phyloP scores from a whole-genome alignment of 371 early-diverging fungal species.

The Mucor racemosus region DNA sequence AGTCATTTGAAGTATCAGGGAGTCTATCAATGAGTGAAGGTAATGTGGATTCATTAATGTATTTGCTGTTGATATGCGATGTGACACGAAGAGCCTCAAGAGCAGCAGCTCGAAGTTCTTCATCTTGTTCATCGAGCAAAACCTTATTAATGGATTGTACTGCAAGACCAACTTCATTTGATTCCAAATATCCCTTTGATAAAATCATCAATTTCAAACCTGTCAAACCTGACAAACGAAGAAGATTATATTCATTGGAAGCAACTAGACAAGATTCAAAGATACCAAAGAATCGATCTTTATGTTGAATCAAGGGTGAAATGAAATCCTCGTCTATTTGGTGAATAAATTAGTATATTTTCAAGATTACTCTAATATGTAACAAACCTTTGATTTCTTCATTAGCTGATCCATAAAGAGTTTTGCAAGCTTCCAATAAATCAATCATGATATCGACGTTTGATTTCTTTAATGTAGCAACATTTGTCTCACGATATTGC shows the following conservation, averaged over 20 bases:
- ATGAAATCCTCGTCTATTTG: conserved; percentile 34
- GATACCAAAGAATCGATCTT: conserved; percentile 70
- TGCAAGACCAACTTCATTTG: conserved; percentile 65
- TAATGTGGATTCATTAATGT: conserved; percentile 38
- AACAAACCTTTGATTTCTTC: conserved; percentile 42
- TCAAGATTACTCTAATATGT: neutral
- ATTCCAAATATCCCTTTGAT: conserved; percentile 57
- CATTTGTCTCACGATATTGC: conserved; percentile 55
- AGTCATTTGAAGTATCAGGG: conserved; percentile 26
- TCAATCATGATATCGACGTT: conserved; percentile 71
- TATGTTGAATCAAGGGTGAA: conserved; percentile 65
- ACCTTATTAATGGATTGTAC: conserved; percentile 64
- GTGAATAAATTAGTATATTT: too few relatives aligned
- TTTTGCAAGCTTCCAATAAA: conserved; percentile 64
- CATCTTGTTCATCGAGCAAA: conserved; percentile 55
- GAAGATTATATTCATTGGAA: conserved; percentile 74
- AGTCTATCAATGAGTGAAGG: conserved; percentile 40
- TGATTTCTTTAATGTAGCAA: conserved; percentile 66
- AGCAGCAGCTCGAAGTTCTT: conserved; percentile 52
- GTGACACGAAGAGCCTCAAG: conserved; percentile 37
- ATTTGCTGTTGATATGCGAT: conserved; percentile 29
- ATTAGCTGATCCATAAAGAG: conserved; percentile 62
- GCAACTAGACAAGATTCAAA: conserved; percentile 63
- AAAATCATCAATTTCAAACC: conserved; percentile 72
- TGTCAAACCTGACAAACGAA: conserved; percentile 68